Evolutionary conservation across 805 yeast genomes (phyloP), one percentile per base, ranked within the genome.

Genomic region (Candida odintsovae): DNA sequence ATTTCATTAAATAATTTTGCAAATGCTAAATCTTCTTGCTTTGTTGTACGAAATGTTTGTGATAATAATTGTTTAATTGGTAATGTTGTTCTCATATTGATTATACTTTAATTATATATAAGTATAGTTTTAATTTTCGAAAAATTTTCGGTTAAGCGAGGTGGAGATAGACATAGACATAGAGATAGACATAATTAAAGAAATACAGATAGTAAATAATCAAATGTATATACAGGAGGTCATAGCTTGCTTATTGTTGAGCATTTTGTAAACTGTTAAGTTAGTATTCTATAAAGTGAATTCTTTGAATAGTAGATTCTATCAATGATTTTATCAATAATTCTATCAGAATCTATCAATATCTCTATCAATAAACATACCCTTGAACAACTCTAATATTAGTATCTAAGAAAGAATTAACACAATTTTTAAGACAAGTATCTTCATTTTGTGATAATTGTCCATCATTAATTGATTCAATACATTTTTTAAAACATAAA

Each of bases 401-500:
- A 35, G 95, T 85, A 64, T 90, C 97, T 56, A 90, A 72, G 65
- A 86, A 90, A 54, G 95, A 70, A 68, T 86, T 84, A 55, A 90
- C 79, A 66, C 98, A 90, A 70, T 85, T 85, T 49, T 73, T 68
- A 62, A 90, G 69, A 64, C 97, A 90, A 31, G 71, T 66, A 54
- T 83, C 86, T 66, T 90, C 97, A 46, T 65, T 64, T 2, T 68
- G 44, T 51, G 73, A 72, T 53, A 90, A 70, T 41, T 71, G 72
- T 26, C 76, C 76, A 47, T 70, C 66, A 42, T 71, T 67, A 43
- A 78, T 64, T 40, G 57, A 58, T 19, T 66, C 69, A 44, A 89
- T 76, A 66, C 98, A 90, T 68, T 86, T 86, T 64, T 84, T 86
- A 75, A 89, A 90, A 65, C 98, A 90, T 73, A 83, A 74, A 62